phyloP scores from a whole-genome alignment of 106 monocot species.

The Vanilla planifolia region DNA sequence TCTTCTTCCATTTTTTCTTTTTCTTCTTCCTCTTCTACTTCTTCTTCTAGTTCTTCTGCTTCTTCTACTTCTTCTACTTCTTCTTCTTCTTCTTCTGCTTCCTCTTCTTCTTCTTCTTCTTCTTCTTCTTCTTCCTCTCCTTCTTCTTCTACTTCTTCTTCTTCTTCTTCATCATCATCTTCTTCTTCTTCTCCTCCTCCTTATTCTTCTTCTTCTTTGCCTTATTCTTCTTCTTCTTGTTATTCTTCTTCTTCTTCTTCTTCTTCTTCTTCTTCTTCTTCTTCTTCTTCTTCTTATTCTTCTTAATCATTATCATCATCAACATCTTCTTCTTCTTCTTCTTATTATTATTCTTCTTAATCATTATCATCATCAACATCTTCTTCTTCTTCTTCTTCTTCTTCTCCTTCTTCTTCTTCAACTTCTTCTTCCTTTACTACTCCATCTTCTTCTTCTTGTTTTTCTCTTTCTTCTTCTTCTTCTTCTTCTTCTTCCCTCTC shows the following conservation, averaged over 20 bases:
- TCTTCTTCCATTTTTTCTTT: neutral
- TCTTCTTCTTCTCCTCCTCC: neutral
- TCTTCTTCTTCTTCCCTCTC: neutral
- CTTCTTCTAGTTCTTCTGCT: neutral
- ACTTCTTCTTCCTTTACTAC: neutral
- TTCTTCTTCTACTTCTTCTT: neutral
- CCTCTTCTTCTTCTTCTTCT: neutral
- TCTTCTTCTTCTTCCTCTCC: neutral
- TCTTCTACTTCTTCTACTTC: too few relatives aligned
- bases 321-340: too few relatives aligned
- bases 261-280: too few relatives aligned
- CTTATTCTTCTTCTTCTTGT: too few relatives aligned
- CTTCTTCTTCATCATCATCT: neutral
- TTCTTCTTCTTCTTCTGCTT: too few relatives aligned
- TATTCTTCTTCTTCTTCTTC: neutral
- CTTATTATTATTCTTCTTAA: too few relatives aligned
- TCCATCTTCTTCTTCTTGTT: too few relatives aligned
- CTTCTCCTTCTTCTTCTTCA: neutral
- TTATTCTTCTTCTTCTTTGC: too few relatives aligned
- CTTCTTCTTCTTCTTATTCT: too few relatives aligned
- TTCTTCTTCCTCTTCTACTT: neutral
- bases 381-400: neutral
- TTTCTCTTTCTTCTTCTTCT: neutral
- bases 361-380: neutral
- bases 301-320: too few relatives aligned